phyloP scores from a whole-genome alignment of 495 filamentous ascomycete genomes.

The Rhypophila decipiens region DNA sequence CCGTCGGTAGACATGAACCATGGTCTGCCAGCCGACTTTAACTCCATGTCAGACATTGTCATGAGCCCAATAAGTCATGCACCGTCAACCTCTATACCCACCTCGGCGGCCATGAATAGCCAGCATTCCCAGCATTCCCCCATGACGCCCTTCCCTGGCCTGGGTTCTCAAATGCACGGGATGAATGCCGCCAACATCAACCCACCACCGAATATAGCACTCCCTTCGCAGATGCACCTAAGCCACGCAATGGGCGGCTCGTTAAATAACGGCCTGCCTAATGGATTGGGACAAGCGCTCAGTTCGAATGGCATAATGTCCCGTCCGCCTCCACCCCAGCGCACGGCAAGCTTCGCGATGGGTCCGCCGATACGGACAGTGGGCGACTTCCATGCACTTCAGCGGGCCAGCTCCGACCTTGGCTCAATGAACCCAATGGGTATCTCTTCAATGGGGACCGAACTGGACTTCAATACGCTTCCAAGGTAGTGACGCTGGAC shows the following conservation, averaged over 20 bases:
- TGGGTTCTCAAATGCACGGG: conserved; percentile 29
- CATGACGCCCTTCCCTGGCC: conserved; percentile 24
- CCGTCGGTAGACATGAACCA: conserved; percentile 33
- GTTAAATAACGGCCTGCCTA: conserved; percentile 21
- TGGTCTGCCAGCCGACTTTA: conserved; percentile 27
- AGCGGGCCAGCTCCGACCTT: conserved; percentile 36
- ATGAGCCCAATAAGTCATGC: conserved; percentile 40
- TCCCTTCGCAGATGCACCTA: conserved; percentile 25
- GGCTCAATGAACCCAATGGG: conserved; percentile 30
- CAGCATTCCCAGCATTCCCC: conserved; percentile 18
- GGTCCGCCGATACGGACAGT: conserved; percentile 37
- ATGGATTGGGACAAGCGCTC: conserved; percentile 12
- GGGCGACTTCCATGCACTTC: conserved; percentile 41
- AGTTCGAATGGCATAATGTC: conserved; percentile 29
- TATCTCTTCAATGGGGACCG: conserved; percentile 22
- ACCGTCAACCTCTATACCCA: conserved; percentile 12
- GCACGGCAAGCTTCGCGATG: conserved; percentile 36
- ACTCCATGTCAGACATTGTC: conserved; percentile 39
- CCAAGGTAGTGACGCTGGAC: conserved; percentile 20
- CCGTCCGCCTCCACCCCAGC: conserved; percentile 32
- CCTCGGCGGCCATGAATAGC: not conserved
- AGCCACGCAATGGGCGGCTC: conserved; percentile 25
- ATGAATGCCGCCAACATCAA: conserved; percentile 25
- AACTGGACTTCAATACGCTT: conserved; percentile 30
- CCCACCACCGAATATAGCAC: conserved; percentile 19